A percentile compares a stretch with the other conserved stretches of the same genome.
Evolutionary conservation across 805 yeast genomes (phyloP).

Genomic region (Zygoascus flipseniorum): DNA sequence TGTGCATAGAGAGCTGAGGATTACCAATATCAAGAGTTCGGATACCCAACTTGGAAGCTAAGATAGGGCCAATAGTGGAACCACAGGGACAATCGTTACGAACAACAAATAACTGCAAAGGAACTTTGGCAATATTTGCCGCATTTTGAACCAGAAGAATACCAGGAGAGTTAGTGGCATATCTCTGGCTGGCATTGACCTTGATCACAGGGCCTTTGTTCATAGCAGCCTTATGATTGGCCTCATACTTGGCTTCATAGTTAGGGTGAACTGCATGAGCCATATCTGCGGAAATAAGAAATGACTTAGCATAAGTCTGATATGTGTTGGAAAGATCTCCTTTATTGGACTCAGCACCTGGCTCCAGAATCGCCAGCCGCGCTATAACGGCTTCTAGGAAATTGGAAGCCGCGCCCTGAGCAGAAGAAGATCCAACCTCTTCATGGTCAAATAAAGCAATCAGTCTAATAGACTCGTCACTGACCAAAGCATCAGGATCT

Average conservation of each 20-base stretch:
- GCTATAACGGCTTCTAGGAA: conserved; percentile 72
- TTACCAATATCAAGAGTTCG: conserved; percentile 85
- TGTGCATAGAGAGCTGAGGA: conserved; percentile 90
- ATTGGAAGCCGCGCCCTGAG: conserved; percentile 95
- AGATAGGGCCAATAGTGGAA: conserved; percentile 90
- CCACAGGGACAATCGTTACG: conserved; percentile 93
- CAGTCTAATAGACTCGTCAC: conserved; percentile 55
- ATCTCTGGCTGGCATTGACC: conserved; percentile 90
- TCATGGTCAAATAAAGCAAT: conserved; percentile 91
- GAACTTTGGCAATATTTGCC: conserved; percentile 62
- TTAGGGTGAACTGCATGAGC: conserved; percentile 98
- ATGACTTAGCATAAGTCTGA: conserved; percentile 46
- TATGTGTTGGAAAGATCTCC: conserved; percentile 9
- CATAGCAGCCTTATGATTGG: conserved; percentile 66
- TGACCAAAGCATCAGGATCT: conserved; percentile 32
- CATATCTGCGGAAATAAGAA: conserved; percentile 87
- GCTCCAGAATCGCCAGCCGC: conserved; percentile 45
- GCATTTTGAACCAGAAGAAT: conserved; percentile 64
- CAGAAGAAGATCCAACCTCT: conserved; percentile 87
- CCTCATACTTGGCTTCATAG: conserved; percentile 67
- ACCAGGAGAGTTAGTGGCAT: conserved; percentile 90
- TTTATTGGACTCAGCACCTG: conserved; percentile 23
- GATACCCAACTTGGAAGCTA: conserved; percentile 79
- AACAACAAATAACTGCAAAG: conserved; percentile 87
- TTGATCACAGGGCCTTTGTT: conserved; percentile 91